Evolutionary conservation across 2,329 filamentous ascomycete species (phyloP).

Genomic region (Calonectria pteridis): DNA sequence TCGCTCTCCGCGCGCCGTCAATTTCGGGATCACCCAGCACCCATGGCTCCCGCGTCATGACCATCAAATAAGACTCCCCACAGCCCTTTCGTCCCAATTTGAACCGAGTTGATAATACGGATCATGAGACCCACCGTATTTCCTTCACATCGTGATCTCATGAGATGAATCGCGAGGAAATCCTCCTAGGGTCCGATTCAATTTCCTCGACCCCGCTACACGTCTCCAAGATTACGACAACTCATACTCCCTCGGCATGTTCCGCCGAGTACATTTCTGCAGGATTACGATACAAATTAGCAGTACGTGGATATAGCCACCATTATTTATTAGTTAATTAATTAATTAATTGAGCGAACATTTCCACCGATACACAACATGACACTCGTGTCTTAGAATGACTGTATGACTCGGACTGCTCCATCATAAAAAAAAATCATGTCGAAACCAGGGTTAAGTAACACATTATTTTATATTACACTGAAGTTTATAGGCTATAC

Average conservation of each 20-base stretch:
- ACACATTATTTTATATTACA: neutral
- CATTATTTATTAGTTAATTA: neutral
- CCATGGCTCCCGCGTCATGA: constrained; percentile 7
- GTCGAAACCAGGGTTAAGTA: neutral
- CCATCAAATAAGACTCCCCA: constrained; percentile 7
- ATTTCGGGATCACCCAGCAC: constrained; percentile 11
- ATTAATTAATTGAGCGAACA: neutral
- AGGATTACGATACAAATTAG: neutral
- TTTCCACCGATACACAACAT: neutral
- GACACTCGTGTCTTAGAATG: neutral
- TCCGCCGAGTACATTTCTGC: neutral
- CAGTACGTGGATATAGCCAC: neutral
- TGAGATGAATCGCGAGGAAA: constrained; percentile 2
- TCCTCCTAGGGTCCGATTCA: neutral
- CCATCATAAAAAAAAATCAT: neutral
- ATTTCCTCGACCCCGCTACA: constrained; percentile 5
- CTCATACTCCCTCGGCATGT: neutral
- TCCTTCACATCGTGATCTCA: neutral
- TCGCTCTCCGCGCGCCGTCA: constrained; percentile 1
- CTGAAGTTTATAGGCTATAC: neutral
- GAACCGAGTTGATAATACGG: constrained; percentile 1
- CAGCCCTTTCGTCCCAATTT: constrained; percentile 8
- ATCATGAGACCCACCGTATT: constrained; percentile 8
- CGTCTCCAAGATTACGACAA: neutral
- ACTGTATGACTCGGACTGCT: neutral